Conservation (phyloP, 768 basidiomycete species). For the Thelephora ganbajun region DNA sequence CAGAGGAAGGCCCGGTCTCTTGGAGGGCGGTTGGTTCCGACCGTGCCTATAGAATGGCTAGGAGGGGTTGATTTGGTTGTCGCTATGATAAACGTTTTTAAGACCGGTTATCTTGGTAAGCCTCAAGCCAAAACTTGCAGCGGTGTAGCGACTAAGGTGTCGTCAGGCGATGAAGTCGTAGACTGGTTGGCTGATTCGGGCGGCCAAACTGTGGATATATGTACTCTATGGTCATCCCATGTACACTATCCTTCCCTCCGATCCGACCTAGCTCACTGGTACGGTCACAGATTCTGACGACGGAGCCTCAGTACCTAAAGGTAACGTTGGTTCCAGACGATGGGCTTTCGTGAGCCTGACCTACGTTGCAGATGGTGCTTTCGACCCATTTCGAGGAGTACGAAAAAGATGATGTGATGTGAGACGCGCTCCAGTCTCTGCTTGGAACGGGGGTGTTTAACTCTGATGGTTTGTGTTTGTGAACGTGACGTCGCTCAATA, state of each 20-base stretch:
- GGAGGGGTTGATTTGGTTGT: neutral
- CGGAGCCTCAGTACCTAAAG: neutral
- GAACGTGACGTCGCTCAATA: no score
- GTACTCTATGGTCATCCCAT: neutral
- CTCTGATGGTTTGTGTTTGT: conserved; percentile 27
- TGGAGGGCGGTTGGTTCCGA: neutral
- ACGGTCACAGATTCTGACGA: neutral
- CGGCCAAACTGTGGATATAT: neutral
- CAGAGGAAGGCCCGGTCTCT: neutral
- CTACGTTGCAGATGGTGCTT: conserved; percentile 28
- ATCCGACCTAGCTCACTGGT: no score
- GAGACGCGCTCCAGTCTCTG: conserved; percentile 17
- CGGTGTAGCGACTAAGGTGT: neutral
- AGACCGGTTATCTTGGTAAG: neutral
- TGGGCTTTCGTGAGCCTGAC: no score
- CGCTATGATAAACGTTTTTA: neutral
- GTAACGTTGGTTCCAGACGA: conserved; percentile 1
- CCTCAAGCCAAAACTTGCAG: no score
- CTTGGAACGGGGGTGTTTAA: conserved; percentile 45
- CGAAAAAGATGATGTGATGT: conserved; percentile 25
- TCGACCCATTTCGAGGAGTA: conserved; percentile 29
- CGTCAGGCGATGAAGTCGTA: neutral
- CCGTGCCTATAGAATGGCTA: neutral
- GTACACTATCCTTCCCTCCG: no score
- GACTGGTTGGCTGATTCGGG: neutral